These are phyloP conservation scores for Penicillium verhagenii DNA, from an alignment of 495 filamentous ascomycete species.

Conservation along the genomic window DNA sequence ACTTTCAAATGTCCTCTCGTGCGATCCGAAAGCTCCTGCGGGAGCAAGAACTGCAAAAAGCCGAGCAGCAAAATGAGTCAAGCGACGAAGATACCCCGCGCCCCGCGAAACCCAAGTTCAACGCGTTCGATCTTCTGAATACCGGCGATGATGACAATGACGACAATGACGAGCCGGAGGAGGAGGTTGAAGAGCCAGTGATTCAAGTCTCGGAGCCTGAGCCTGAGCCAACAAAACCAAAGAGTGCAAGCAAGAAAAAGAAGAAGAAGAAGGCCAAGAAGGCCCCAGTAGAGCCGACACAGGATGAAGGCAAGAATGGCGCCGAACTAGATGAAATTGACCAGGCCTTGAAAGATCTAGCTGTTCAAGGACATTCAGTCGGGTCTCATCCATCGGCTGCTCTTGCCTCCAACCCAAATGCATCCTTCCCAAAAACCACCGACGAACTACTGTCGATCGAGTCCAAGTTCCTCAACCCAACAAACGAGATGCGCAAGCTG, in stretches of 20 bases:
- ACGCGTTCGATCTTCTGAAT: constrained; percentile 53
- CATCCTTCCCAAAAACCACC: constrained; percentile 42
- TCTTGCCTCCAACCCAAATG: background rate
- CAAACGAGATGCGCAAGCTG: constrained; percentile 89
- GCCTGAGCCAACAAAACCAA: constrained; percentile 23
- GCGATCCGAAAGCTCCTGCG: constrained; percentile 70
- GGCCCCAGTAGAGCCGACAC: constrained; percentile 9
- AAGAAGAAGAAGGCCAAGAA: constrained; percentile 38
- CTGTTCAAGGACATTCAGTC: constrained; percentile 25
- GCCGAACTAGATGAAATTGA: constrained; percentile 78
- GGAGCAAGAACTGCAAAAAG: constrained; percentile 59
- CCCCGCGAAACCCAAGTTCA: constrained; percentile 42
- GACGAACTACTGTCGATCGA: constrained; percentile 70
- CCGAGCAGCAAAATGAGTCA: constrained; percentile 50
- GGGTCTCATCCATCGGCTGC: constrained; percentile 20
- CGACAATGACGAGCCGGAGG: constrained; percentile 43
- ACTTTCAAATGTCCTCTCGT: constrained; percentile 67
- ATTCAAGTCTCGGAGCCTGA: constrained; percentile 15
- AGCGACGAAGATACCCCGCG: constrained; percentile 46
- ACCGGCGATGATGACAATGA: constrained; percentile 63
- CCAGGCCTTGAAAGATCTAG: constrained; percentile 66
- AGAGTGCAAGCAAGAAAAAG: constrained; percentile 53
- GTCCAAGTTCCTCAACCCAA: constrained; percentile 74
- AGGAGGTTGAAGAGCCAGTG: constrained; percentile 29
- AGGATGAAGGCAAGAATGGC: constrained; percentile 22